phyloP scores from a whole-genome alignment of 305 asterid genomes.

The Nicotiana rustica region DNA sequence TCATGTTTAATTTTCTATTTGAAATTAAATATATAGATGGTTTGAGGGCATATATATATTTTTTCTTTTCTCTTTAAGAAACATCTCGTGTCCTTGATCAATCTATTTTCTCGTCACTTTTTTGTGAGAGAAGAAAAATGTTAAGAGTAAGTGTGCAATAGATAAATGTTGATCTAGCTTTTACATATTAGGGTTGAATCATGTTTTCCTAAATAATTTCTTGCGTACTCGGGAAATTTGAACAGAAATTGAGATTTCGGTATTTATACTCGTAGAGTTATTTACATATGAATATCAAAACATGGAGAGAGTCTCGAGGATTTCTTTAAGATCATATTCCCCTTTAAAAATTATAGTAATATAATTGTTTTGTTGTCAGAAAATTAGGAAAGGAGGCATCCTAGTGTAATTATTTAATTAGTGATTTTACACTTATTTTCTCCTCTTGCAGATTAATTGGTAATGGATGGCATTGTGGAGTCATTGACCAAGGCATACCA shows the following conservation, averaged over 20 bases:
- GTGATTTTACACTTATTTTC: background rate
- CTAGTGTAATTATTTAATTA: background rate
- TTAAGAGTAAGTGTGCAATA: background rate
- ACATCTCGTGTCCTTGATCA: background rate
- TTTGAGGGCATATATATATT: background rate
- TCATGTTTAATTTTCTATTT: background rate
- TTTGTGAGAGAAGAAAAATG: too few species aligned
- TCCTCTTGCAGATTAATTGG: background rate
- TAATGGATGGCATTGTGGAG: conserved; percentile 28
- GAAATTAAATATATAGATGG: background rate
- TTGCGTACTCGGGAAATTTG: too few species aligned
- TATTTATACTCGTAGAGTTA: too few species aligned
- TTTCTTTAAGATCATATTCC: too few species aligned
- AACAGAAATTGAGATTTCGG: too few species aligned
- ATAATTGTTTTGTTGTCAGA: background rate
- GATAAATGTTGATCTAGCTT: background rate
- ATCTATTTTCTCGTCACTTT: too few species aligned
- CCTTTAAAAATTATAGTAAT: background rate
- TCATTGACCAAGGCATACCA: conserved; percentile 9
- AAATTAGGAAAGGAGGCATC: background rate
- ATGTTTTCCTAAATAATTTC: too few species aligned
- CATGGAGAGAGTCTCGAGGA: too few species aligned
- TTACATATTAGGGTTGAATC: background rate
- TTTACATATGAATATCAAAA: too few species aligned
- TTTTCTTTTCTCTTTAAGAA: background rate